Conservation (phyloP, 176 grass and related monocot genomes). For the Rhynchospora pubera region DNA sequence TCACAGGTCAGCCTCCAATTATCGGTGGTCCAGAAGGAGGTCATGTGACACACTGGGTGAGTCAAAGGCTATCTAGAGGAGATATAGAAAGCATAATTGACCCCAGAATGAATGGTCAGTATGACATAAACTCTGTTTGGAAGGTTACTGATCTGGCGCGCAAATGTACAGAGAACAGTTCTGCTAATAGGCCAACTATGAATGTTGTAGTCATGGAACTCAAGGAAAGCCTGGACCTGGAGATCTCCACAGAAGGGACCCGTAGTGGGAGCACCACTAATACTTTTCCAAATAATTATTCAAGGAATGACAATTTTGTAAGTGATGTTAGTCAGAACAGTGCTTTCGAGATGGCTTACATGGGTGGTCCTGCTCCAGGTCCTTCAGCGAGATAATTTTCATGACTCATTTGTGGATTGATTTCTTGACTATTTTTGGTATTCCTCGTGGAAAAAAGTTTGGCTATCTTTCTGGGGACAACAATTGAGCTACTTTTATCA, state of each 20-base stretch:
- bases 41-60: slow-evolving; percentile 32
- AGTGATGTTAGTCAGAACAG: slow-evolving; percentile 15
- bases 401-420: background rate
- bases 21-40: background rate
- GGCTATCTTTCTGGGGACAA: too few relatives aligned
- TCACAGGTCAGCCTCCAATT: slow-evolving; percentile 33
- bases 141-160: slow-evolving; percentile 32
- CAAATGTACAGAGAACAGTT: slow-evolving; percentile 5
- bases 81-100: slow-evolving; percentile 44
- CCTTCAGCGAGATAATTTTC: background rate
- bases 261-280: background rate
- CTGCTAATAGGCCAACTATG: slow-evolving; percentile 33
- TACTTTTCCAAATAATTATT: background rate
- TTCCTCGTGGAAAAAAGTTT: background rate
- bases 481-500: too few relatives aligned
- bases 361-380: background rate
- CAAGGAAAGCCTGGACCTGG: slow-evolving; percentile 42
- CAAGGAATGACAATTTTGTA: background rate
- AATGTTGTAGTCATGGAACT: slow-evolving; percentile 29
- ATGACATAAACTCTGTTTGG: slow-evolving; percentile 48
- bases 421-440: background rate
- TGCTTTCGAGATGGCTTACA: background rate
- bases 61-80: slow-evolving; percentile 29
- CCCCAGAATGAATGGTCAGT: slow-evolving; percentile 30
- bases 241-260: background rate